A percentile compares a stretch with the other conserved stretches of the same genome.
These are phyloP conservation scores for Polyplosphaeria fusca DNA, from an alignment of 495 filamentous ascomycete genomes.

Conservation along the genomic window DNA sequence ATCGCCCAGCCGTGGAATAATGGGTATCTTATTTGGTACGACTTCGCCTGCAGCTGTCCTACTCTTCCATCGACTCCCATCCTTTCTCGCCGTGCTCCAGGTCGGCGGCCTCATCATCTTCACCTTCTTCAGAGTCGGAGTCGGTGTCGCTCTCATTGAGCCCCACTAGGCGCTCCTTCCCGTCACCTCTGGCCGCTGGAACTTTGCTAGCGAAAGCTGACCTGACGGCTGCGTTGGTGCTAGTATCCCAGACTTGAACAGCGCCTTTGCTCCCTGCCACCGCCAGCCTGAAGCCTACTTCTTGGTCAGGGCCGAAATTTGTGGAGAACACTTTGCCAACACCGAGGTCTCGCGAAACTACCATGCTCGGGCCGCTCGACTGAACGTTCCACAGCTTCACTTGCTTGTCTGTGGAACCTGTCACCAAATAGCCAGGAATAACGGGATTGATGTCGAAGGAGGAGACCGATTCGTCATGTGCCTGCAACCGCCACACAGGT, in stretches of 20 bases:
- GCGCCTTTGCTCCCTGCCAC: constrained; percentile 92
- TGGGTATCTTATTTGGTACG: too few relatives aligned
- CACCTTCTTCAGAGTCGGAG: constrained; percentile 55
- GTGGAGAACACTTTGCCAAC: constrained; percentile 94
- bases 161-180: constrained; percentile 73
- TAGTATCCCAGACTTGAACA: constrained; percentile 96
- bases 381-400: constrained; percentile 96
- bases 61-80: constrained; percentile 90
- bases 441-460: constrained; percentile 87
- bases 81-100: constrained; percentile 56
- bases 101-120: constrained; percentile 51
- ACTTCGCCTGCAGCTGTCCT: too few relatives aligned
- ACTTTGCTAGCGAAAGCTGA: constrained; percentile 76
- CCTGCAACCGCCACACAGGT: constrained; percentile 89
- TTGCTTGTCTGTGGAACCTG: constrained; percentile 85
- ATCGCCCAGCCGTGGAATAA: too few relatives aligned
- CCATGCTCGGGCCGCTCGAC: constrained; percentile 74
- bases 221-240: constrained; percentile 87
- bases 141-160: constrained; percentile 63
- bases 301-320: constrained; percentile 79
- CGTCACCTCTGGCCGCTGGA: constrained; percentile 56
- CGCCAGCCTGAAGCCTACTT: constrained; percentile 85
- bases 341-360: constrained; percentile 84
- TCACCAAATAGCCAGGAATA: constrained; percentile 89
- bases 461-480: constrained; percentile 89